phyloP scores from a whole-genome alignment of 768 basidiomycete genomes.

The Polyporus arcularius region DNA sequence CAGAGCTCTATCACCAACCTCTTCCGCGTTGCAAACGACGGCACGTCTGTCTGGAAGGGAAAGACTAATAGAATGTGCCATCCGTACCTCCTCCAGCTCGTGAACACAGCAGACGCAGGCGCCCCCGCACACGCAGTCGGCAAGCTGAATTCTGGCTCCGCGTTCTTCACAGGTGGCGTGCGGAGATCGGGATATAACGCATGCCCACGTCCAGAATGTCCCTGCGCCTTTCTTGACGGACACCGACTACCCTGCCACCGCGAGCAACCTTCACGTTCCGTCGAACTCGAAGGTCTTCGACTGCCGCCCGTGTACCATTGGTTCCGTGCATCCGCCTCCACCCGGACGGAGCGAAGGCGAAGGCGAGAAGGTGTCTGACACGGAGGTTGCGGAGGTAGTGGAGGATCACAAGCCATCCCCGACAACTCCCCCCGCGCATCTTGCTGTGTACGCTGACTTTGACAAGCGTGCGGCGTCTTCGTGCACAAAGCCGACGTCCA shows the following conservation, averaged over 20 bases:
- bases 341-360: background rate
- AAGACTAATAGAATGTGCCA: background rate
- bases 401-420: background rate
- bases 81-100: background rate
- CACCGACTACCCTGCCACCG: background rate
- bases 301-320: background rate
- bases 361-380: background rate
- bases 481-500: background rate
- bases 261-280: background rate
- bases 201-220: background rate
- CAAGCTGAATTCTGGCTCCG: background rate
- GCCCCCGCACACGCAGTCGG: background rate
- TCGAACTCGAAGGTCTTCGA: background rate
- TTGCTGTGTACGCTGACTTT: background rate
- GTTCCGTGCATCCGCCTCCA: background rate
- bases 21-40: too few relatives aligned
- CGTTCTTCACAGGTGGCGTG: background rate
- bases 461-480: background rate
- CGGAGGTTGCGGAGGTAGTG: background rate
- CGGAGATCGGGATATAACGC: background rate
- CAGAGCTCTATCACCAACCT: conserved; percentile 1
- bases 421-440: background rate
- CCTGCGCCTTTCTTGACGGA: background rate
- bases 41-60: background rate
- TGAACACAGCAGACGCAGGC: background rate